Conservation (phyloP, 202 grass and related monocot species). For the Hordeum pubiflorum region DNA sequence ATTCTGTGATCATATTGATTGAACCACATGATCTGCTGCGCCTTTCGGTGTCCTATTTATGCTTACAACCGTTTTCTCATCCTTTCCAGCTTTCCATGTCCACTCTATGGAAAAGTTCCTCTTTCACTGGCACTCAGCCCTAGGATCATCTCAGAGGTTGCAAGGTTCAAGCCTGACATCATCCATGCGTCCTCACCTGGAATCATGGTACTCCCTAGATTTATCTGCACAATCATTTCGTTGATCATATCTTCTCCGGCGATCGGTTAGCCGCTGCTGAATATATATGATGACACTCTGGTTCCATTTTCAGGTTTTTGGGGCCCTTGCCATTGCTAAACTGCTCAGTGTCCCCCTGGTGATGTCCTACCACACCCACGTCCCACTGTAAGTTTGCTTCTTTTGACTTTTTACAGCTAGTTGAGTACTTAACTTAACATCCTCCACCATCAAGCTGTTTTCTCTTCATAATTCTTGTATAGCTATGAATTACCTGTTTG, state of each 20-base stretch:
- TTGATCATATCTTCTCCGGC: not conserved
- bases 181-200: slow-evolving; percentile 73
- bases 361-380: slow-evolving; percentile 81
- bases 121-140: slow-evolving; percentile 66
- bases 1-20: not conserved
- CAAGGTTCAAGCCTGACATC: slow-evolving; percentile 69
- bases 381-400: slow-evolving; percentile 47
- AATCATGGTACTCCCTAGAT: slow-evolving; percentile 45
- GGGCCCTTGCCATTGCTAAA: slow-evolving; percentile 64
- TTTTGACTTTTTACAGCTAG: too few species aligned
- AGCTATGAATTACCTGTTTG: not conserved
- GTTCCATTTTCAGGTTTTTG: slow-evolving; percentile 53
- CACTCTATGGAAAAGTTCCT: slow-evolving; percentile 68
- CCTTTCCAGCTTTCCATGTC: slow-evolving; percentile 60
- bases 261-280: not conserved
- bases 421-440: not conserved
- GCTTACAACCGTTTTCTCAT: slow-evolving; percentile 18
- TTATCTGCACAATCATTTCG: not conserved
- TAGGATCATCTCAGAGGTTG: slow-evolving; percentile 73
- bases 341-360: slow-evolving; percentile 61
- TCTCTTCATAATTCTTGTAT: not conserved
- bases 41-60: slow-evolving; percentile 23
- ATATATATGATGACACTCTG: not conserved
- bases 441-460: not conserved
- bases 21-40: slow-evolving; percentile 1